These are phyloP conservation scores for Fusarium longipes DNA, from an alignment of 2,329 filamentous ascomycete species.

Conservation along the genomic window DNA sequence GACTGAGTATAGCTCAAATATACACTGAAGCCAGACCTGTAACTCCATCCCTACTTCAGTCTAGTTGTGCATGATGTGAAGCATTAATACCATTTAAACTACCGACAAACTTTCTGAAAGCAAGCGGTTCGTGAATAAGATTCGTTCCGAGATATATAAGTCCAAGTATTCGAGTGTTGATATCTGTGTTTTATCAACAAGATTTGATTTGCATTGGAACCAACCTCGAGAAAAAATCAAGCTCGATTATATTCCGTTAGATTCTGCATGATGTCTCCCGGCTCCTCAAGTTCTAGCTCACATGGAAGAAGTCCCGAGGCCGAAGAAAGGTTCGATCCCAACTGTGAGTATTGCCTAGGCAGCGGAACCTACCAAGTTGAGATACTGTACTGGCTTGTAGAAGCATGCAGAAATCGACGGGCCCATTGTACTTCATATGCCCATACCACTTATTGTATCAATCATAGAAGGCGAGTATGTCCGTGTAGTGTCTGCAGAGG, in stretches of 20 bases:
- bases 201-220: neutral
- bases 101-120: fast-evolving
- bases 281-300: neutral
- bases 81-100: no score
- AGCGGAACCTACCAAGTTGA: neutral
- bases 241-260: neutral
- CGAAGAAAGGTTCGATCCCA: neutral
- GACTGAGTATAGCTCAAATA: neutral
- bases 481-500: neutral
- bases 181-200: neutral
- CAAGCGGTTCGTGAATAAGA: neutral
- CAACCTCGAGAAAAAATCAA: neutral
- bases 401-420: neutral
- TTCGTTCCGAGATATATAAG: neutral
- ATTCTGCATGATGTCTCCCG: neutral
- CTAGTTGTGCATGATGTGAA: no score
- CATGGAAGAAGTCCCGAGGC: neutral
- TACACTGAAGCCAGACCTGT: neutral
- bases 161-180: neutral
- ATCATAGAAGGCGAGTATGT: neutral
- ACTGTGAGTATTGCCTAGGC: neutral
- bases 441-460: neutral
- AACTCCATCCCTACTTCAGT: no score
- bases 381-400: neutral
- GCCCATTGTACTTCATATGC: neutral